Evolutionary conservation across 768 basidiomycete species (phyloP), one percentile per base, ranked within the genome.

Genomic region (Ramaria sp.): DNA sequence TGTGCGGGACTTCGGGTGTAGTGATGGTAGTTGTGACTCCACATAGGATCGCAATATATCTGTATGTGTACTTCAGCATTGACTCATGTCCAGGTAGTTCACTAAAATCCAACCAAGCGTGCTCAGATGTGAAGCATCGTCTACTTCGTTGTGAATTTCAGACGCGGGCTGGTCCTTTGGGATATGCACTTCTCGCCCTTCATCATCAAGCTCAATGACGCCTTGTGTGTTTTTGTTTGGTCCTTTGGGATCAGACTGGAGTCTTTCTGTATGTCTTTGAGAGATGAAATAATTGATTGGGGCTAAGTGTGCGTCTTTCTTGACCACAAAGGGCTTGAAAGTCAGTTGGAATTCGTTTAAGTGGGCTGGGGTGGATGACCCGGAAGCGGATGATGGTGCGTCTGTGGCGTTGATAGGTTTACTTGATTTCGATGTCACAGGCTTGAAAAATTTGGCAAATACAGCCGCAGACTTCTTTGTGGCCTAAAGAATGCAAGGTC

Each of bases 291-390:
- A 81, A 63, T 92, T 93, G 39, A 75, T 64, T 0, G 87, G 86
- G 3, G 91, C 90, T 17, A 93, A 63, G 27, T 75, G 72, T 5
- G 80, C 78, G 59, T 81, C 88, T 64, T 86, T 91, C 73, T 87
- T 90, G 59, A 88, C 62, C 4, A 80, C 74, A 66, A 91, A 95
- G 1, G 90, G 84, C 62, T 80, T 84, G 73, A 96, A 96, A 0
- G 75, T 74, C 62, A 72, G 79, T 54, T 84, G 78, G 62, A 90
- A 95, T 47, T 92, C 53, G 41, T 45, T 54, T 20, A 30, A 49
- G n/a, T 52, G 17, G 13, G 17, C 86, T 15, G 79, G 78, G 30
- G 74, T 72, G 1, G 68, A 61, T 31, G 64, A 74, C 47, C 80
- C 58, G 13, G 59, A 58, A 17, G 60, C 66, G 45, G 67, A 9